A percentile compares a stretch with the other conserved stretches of the same genome.
Conservation (phyloP, 306 rosid species). For the Datisca glomerata region DNA sequence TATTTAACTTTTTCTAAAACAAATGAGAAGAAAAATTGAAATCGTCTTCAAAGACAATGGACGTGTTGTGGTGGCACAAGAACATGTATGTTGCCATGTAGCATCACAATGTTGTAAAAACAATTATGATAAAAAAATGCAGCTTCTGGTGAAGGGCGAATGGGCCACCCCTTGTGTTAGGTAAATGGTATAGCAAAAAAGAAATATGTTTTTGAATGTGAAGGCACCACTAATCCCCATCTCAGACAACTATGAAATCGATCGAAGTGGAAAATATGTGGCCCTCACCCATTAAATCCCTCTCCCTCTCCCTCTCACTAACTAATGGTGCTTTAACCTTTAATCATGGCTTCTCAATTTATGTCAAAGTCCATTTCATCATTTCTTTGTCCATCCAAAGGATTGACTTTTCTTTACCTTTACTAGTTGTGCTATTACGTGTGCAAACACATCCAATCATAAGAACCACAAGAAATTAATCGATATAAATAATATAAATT, state of each 20-base stretch:
- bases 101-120: no score
- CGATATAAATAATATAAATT: no score
- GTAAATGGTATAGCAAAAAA: conserved; percentile 3
- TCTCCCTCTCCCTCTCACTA: not conserved
- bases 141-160: conserved; percentile 11
- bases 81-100: no score
- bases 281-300: conserved; percentile 7
- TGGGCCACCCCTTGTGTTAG: not conserved
- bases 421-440: no score
- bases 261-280: conserved; percentile 8
- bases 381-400: conserved; percentile 1
- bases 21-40: no score
- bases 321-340: conserved; percentile 9
- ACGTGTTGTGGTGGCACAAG: no score
- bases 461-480: no score
- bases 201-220: conserved; percentile 6
- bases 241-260: no score
- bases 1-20: no score
- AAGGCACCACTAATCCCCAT: conserved; percentile 9
- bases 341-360: conserved; percentile 11
- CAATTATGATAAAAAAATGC: no score
- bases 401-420: not conserved
- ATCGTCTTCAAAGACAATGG: no score
- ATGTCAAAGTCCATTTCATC: conserved; percentile 5
- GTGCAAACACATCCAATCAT: no score